Conservation (phyloP, 192 early-diverging fungal genomes). For the Rhizoclosmatium sp. region DNA sequence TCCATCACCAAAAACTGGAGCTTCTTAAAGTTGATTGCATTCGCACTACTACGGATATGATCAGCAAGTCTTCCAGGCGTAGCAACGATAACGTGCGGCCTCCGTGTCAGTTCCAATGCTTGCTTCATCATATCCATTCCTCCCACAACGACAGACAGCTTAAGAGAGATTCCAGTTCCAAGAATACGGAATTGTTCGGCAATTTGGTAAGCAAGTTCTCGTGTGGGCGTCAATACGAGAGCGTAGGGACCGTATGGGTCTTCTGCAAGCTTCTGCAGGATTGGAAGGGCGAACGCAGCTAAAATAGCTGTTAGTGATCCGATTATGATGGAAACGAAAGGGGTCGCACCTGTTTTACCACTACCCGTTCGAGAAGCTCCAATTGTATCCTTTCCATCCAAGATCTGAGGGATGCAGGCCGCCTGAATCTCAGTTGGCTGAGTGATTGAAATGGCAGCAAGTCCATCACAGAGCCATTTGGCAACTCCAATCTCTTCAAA, state of each 20-base stretch:
- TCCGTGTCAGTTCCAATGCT: slow-evolving; percentile 80
- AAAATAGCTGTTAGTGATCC: background rate
- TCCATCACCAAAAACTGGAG: slow-evolving; percentile 77
- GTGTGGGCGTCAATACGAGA: slow-evolving; percentile 63
- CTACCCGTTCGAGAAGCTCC: slow-evolving; percentile 96
- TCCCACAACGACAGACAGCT: slow-evolving; percentile 89
- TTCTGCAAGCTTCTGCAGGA: slow-evolving; percentile 92
- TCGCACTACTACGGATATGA: slow-evolving; percentile 81
- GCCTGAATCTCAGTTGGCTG: slow-evolving; percentile 93
- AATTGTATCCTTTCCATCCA: slow-evolving; percentile 60
- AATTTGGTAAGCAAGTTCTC: slow-evolving; percentile 98
- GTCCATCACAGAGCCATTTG: slow-evolving; percentile 80
- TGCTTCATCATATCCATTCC: slow-evolving; percentile 88
- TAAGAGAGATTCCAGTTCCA: slow-evolving; percentile 84
- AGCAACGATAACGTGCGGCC: slow-evolving; percentile 93
- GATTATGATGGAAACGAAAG: background rate
- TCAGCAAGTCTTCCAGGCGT: slow-evolving; percentile 96
- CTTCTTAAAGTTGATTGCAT: slow-evolving; percentile 75
- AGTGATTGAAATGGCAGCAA: slow-evolving; percentile 82
- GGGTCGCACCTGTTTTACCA: slow-evolving; percentile 78
- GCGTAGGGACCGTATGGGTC: slow-evolving; percentile 98
- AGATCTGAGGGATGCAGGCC: slow-evolving; percentile 82
- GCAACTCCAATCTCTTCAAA: slow-evolving; percentile 83
- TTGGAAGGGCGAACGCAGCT: slow-evolving; percentile 96
- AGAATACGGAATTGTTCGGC: slow-evolving; percentile 96